Evolutionary conservation across 805 yeast genomes (phyloP).

Genomic region (Scheffersomyces amazonensis): DNA sequence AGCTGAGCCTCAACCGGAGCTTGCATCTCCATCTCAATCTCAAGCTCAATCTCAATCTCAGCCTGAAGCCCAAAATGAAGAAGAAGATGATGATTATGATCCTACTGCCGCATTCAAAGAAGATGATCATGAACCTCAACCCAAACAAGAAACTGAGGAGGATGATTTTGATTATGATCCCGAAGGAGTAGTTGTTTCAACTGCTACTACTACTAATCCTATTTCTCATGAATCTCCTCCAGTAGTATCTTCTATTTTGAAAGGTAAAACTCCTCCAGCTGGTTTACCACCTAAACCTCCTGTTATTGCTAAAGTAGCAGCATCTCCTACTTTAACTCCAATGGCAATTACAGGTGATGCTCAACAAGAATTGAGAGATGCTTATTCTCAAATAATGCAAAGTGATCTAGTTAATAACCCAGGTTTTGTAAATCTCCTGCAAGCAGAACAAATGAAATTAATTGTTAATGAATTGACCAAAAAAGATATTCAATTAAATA

Average conservation of each 20-base stretch:
- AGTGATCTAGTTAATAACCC: constrained; percentile 33
- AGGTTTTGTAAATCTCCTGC: constrained; percentile 33
- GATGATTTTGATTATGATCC: constrained; percentile 30
- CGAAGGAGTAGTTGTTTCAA: constrained; percentile 11
- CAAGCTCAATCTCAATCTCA: neutral
- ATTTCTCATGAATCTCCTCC: constrained; percentile 1
- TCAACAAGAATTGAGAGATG: constrained; percentile 22
- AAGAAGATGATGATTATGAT: constrained; percentile 9
- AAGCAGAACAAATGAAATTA: constrained; percentile 28
- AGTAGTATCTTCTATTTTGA: constrained; percentile 4
- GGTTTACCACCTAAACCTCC: constrained; percentile 31
- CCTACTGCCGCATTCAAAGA: constrained; percentile 4
- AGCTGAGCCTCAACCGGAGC: neutral
- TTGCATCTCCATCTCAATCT: neutral
- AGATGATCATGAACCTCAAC: constrained; percentile 4
- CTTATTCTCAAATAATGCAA: constrained; percentile 34
- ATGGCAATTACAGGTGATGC: constrained; percentile 7
- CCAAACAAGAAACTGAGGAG: constrained; percentile 17
- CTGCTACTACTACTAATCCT: constrained; percentile 2
- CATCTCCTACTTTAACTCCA: constrained; percentile 2
- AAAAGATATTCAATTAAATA: constrained; percentile 28
- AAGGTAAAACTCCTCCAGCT: constrained; percentile 10
- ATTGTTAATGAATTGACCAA: constrained; percentile 36
- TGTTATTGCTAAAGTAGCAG: constrained; percentile 10
- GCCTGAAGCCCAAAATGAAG: constrained; percentile 4